Conservation (phyloP, 1,284 basidiomycete species). For the Mycosarcoma mackinlayi region DNA sequence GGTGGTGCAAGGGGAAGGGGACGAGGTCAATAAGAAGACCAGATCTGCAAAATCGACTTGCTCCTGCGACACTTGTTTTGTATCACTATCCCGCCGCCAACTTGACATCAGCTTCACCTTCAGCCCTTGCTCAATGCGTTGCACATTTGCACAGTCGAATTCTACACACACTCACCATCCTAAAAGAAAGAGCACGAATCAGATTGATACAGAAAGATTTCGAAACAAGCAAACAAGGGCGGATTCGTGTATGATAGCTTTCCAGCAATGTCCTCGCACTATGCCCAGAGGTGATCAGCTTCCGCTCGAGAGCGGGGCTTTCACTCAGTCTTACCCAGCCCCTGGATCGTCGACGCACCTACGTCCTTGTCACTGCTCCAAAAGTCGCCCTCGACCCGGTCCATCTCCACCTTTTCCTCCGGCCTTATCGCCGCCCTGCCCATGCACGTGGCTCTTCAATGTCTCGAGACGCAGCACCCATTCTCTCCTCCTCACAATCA, state of each 20-base stretch:
- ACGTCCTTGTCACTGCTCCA: constrained; percentile 46
- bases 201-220: too few relatives aligned
- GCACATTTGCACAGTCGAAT: not conserved
- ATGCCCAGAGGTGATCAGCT: too few relatives aligned
- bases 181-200: not conserved
- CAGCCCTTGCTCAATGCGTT: too few relatives aligned
- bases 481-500: constrained; percentile 54
- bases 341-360: constrained; percentile 20
- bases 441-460: constrained; percentile 24
- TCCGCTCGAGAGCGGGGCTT: too few relatives aligned
- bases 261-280: too few relatives aligned
- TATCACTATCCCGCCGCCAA: constrained; percentile 23
- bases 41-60: too few relatives aligned
- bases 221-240: not conserved
- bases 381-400: constrained; percentile 19
- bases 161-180: too few relatives aligned
- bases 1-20: constrained; percentile 22
- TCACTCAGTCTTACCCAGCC: constrained; percentile 27
- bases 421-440: not conserved
- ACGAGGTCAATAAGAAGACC: constrained; percentile 21
- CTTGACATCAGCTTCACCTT: too few relatives aligned
- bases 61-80: too few relatives aligned
- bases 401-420: not conserved
- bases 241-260: too few relatives aligned
- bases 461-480: constrained; percentile 54